Percentiles rank a stretch among this genome's conserved stretches.
These are phyloP conservation scores for Pneumocystis canis DNA, from an alignment of 1,139 yeast genomes.

Conservation along the genomic window DNA sequence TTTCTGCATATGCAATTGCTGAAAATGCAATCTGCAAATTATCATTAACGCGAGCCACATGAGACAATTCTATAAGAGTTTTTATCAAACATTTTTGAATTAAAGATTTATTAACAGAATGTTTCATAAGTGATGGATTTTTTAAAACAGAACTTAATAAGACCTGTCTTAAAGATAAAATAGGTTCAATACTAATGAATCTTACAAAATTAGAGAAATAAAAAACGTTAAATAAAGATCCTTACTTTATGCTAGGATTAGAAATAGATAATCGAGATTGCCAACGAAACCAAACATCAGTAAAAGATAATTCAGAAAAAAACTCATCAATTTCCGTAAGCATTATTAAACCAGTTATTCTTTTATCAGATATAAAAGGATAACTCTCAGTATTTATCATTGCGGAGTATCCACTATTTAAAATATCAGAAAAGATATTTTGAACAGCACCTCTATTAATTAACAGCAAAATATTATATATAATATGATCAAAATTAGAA, in stretches of 20 bases:
- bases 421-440: not conserved
- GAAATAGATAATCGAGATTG: not conserved
- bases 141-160: not conserved
- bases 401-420: not conserved
- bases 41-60: slow-evolving; percentile 3
- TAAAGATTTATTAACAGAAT: slow-evolving; percentile 3
- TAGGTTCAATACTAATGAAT: not conserved
- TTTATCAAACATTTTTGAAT: not conserved
- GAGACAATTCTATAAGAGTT: slow-evolving; percentile 1
- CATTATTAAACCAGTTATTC: slow-evolving; percentile 9
- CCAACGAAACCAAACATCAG: not conserved
- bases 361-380: not conserved
- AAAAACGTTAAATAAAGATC: not conserved
- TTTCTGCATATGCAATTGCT: not conserved
- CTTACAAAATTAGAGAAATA: not conserved
- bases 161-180: not conserved
- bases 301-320: not conserved
- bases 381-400: not conserved
- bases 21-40: not conserved
- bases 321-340: slow-evolving; percentile 3
- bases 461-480: slow-evolving; percentile 36
- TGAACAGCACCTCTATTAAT: slow-evolving; percentile 18
- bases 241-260: not conserved
- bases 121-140: not conserved
- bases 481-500: slow-evolving; percentile 28